phyloP scores from a whole-genome alignment of 1,284 basidiomycete species.

The Ustilago shanxiensis region DNA sequence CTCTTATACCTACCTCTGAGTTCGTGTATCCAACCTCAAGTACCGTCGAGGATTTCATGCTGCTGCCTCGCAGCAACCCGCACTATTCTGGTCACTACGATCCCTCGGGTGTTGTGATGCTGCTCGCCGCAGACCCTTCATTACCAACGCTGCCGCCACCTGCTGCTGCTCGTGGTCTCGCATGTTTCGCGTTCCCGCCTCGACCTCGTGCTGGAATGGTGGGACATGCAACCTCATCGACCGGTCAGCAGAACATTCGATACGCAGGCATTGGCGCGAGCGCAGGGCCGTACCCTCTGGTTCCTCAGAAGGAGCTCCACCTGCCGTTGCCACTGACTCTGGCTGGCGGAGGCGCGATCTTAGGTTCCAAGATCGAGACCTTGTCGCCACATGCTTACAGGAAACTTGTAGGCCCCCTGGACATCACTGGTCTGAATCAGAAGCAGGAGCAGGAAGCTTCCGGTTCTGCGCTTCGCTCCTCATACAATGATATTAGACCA shows the following conservation, averaged over 20 bases:
- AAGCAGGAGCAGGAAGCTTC: constrained; percentile 41
- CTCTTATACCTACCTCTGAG: constrained; percentile 73
- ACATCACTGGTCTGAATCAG: constrained; percentile 44
- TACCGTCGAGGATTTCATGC: constrained; percentile 78
- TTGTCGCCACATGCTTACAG: constrained; percentile 57
- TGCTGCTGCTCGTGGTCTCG: constrained; percentile 59
- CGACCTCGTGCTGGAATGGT: constrained; percentile 1
- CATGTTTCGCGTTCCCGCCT: constrained; percentile 63
- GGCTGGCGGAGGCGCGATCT: constrained; percentile 58
- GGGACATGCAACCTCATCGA: not conserved
- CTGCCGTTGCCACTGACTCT: constrained; percentile 60
- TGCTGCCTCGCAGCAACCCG: constrained; percentile 80
- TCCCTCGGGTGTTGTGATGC: constrained; percentile 77
- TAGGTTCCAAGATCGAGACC: constrained; percentile 53
- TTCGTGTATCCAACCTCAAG: constrained; percentile 75
- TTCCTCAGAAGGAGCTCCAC: constrained; percentile 40
- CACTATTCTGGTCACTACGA: constrained; percentile 81
- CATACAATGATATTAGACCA: constrained; percentile 24
- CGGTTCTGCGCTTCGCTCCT: constrained; percentile 25
- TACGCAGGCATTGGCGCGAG: not conserved
- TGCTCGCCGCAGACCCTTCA: constrained; percentile 56
- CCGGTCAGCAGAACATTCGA: constrained; percentile 4
- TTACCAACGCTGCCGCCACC: constrained; percentile 64
- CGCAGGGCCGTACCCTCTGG: not conserved
- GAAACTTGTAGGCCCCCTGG: constrained; percentile 48